phyloP scores from a whole-genome alignment of 1,139 yeast species.

The Pichia sp. region DNA sequence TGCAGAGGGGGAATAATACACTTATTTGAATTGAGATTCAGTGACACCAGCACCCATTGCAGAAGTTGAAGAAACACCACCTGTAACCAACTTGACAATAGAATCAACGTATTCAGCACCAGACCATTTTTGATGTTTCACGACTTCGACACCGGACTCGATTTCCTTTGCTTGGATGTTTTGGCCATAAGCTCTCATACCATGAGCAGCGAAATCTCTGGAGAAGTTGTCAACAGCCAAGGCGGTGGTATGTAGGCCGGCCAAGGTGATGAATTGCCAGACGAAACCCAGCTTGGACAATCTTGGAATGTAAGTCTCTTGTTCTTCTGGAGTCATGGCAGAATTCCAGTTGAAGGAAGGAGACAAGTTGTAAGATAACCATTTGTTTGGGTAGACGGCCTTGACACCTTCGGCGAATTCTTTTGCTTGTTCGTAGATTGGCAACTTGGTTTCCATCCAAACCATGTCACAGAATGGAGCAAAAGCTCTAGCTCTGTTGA shows the following conservation, averaged over 20 bases:
- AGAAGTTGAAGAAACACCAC: conserved; percentile 93
- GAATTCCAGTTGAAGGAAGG: conserved; percentile 98
- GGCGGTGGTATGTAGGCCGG: conserved; percentile 96
- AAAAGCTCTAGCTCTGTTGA: conserved; percentile 93
- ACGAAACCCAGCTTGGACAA: conserved; percentile 87
- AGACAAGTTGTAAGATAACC: conserved; percentile 94
- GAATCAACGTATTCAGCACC: conserved; percentile 98
- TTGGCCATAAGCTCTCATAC: conserved; percentile 95
- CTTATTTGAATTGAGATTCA: conserved; percentile 79
- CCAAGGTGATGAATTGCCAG: conserved; percentile 97
- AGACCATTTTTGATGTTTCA: conserved; percentile 98
- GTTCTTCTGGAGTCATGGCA: conserved; percentile 85
- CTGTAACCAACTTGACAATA: conserved; percentile 82
- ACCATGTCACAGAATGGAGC: conserved; percentile 94
- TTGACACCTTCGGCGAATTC: conserved; percentile 93
- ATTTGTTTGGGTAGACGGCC: conserved; percentile 75
- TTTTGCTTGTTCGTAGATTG: conserved; percentile 89
- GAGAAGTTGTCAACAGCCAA: conserved; percentile 86
- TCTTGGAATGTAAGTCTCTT: conserved; percentile 84
- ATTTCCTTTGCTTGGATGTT: conserved; percentile 85
- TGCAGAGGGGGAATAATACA: neutral
- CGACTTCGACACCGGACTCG: conserved; percentile 86
- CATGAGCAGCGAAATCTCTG: conserved; percentile 68
- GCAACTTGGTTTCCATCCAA: conserved; percentile 98
- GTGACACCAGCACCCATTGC: conserved; percentile 99